phyloP scores from a whole-genome alignment of 495 filamentous ascomycete genomes.

The Aspergillus nanangensis region DNA sequence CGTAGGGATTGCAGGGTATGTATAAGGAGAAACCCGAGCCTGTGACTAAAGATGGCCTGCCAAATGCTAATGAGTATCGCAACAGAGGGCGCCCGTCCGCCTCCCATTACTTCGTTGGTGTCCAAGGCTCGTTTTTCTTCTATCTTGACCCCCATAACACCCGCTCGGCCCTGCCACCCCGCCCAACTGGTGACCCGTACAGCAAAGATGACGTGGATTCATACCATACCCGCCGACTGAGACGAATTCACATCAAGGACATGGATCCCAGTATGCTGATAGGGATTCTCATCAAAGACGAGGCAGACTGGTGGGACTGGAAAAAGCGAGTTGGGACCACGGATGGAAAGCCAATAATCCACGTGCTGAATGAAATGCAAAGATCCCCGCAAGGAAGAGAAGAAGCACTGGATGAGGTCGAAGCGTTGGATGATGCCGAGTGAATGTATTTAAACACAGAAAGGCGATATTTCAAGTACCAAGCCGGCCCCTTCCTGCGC shows the following conservation, averaged over 20 bases:
- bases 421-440: conserved; percentile 71
- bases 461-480: too few species aligned
- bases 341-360: conserved; percentile 78
- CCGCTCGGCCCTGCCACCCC: conserved; percentile 60
- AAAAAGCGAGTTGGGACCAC: conserved; percentile 60
- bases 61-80: background rate
- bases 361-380: conserved; percentile 63
- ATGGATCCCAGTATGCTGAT: conserved; percentile 99
- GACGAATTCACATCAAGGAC: conserved; percentile 77
- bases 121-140: conserved; percentile 84
- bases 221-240: conserved; percentile 82
- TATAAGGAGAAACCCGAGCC: background rate
- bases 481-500: too few species aligned
- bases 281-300: conserved; percentile 82
- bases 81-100: conserved; percentile 84
- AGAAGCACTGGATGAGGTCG: conserved; percentile 84
- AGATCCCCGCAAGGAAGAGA: conserved; percentile 53
- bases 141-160: conserved; percentile 93
- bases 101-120: conserved; percentile 95
- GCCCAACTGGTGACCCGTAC: conserved; percentile 47
- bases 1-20: conserved; percentile 92
- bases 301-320: conserved; percentile 83
- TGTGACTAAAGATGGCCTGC: background rate
- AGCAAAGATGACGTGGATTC: conserved; percentile 69
- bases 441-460: too few species aligned